Base-by-base conservation (phyloP, 352 stramenopile species). In the Pythium sukuiense region DNA sequence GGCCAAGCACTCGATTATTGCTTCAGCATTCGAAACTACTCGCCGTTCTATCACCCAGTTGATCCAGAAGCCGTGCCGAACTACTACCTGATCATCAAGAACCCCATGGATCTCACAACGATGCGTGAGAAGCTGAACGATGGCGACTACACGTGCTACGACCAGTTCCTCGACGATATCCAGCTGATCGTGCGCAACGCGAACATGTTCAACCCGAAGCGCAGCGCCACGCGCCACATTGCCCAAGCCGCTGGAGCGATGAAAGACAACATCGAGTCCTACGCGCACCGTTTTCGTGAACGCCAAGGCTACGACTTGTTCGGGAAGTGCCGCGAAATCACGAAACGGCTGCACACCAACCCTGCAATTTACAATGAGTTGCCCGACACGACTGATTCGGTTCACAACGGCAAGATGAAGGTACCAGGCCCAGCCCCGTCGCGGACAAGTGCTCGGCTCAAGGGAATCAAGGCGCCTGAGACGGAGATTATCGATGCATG, bases 111-210 rank as follows among this genome's bases (percentile, higher is more conserved):
- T 66, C 63, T 98, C 46, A 89, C 77, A 45, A 89, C 77, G 18
- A 98, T 98, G 80, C 87, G 85, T 6, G 85, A 92, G 50, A 96
- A 95, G 66, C 68, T 97, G 8, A 93, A 97, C 59, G 87, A 96
- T 24, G 76, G 89, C 30, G 87, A 96, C 59, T 97, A 97, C 72
- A 90, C 78, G 8, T 95, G 83, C 32, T 93, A 94, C 32, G 88
- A 97, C 55, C 76, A 87, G 41, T 97, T 97, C 54, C 79, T 95
- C 62, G 75, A 85, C 46, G 89, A 97, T 62, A 88, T 97, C 30
- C 79, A 93, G 55, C 79, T 92, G 54, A 97, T 97, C 30, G 83
- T 95, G 29, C 73, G 77, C 11, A 97, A 97, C 53, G 90, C 91
- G 30, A 92, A 93, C 46, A 76, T 96, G 35, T 97, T 95, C 71